Percentiles rank a stretch among this genome's conserved stretches.
Evolutionary conservation across 208 protist species (phyloP).

Genomic region (Leishmania turanica): DNA sequence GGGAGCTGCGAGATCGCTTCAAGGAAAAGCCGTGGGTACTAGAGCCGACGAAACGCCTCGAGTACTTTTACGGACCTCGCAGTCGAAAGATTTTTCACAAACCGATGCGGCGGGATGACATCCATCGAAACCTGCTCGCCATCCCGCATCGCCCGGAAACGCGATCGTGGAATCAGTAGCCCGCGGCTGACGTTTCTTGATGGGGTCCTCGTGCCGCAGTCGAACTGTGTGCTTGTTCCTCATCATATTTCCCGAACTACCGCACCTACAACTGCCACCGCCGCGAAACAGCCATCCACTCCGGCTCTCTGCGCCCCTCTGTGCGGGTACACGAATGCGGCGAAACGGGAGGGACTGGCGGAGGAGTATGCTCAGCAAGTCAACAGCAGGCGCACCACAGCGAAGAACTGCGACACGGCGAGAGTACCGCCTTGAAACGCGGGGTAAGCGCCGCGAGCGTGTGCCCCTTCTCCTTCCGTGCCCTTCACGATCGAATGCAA

Average conservation of each 20-base stretch:
- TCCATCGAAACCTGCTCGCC: slow-evolving; percentile 21
- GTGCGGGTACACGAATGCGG: no score
- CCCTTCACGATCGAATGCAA: no score
- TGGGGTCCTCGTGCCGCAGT: background rate
- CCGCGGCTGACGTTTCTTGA: background rate
- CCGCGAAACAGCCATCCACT: background rate
- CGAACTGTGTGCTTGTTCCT: background rate
- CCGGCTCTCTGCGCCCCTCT: background rate
- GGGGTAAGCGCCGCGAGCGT: background rate
- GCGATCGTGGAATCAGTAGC: slow-evolving; percentile 17
- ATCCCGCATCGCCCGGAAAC: slow-evolving; percentile 30
- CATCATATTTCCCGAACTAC: background rate
- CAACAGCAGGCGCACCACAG: background rate
- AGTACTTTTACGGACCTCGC: slow-evolving; percentile 59
- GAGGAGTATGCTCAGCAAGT: background rate
- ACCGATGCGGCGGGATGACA: slow-evolving; percentile 43
- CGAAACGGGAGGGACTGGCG: background rate
- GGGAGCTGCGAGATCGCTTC: slow-evolving; percentile 59
- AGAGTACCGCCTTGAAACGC: background rate
- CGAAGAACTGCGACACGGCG: background rate
- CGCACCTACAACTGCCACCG: no score
- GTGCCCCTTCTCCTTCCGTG: background rate
- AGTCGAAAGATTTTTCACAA: slow-evolving; percentile 47
- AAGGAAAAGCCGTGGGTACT: slow-evolving; percentile 49
- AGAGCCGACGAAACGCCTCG: slow-evolving; percentile 32